phyloP scores from a whole-genome alignment of 495 filamentous ascomycete genomes.

The Echria macrotheca region DNA sequence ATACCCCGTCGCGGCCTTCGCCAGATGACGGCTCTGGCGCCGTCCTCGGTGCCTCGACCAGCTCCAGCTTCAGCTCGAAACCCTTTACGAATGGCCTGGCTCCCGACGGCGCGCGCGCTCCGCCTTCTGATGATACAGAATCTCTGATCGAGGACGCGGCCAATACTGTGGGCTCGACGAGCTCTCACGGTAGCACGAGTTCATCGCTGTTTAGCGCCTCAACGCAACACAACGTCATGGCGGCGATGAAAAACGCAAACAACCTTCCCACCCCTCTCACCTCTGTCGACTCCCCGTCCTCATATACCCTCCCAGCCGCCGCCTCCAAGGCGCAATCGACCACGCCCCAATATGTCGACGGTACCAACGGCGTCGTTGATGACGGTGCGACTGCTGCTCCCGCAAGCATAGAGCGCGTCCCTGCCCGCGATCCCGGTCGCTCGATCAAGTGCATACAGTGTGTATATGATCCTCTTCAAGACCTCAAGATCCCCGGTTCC shows the following conservation, averaged over 20 bases:
- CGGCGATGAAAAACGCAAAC: slow-evolving; percentile 40
- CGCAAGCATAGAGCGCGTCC: slow-evolving; percentile 45
- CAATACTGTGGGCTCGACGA: slow-evolving; percentile 60
- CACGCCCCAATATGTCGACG: slow-evolving; percentile 27
- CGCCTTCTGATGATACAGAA: slow-evolving; percentile 50
- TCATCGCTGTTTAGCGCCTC: slow-evolving; percentile 60
- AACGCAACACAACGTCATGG: slow-evolving; percentile 41
- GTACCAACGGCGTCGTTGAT: slow-evolving; percentile 28
- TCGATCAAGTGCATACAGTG: slow-evolving; percentile 62
- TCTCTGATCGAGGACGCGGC: slow-evolving; percentile 55
- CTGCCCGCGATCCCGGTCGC: slow-evolving; percentile 56
- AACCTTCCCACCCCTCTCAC: slow-evolving; percentile 72
- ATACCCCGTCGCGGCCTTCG: slow-evolving; percentile 13
- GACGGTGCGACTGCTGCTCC: slow-evolving; percentile 44
- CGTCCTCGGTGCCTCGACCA: slow-evolving; percentile 7
- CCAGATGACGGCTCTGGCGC: slow-evolving; percentile 13
- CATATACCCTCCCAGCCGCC: slow-evolving; percentile 39
- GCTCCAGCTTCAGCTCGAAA: slow-evolving; percentile 12
- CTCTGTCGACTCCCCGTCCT: slow-evolving; percentile 66
- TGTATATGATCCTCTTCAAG: slow-evolving; percentile 63
- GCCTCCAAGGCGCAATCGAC: slow-evolving; percentile 33
- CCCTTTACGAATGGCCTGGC: slow-evolving; percentile 28
- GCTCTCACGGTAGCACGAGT: slow-evolving; percentile 57
- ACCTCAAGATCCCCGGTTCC: slow-evolving; percentile 49
- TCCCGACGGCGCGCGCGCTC: slow-evolving; percentile 33